Percentiles rank a stretch among this genome's conserved stretches.
Conservation (phyloP, 768 basidiomycete species). For the Trametes sanguinea region DNA sequence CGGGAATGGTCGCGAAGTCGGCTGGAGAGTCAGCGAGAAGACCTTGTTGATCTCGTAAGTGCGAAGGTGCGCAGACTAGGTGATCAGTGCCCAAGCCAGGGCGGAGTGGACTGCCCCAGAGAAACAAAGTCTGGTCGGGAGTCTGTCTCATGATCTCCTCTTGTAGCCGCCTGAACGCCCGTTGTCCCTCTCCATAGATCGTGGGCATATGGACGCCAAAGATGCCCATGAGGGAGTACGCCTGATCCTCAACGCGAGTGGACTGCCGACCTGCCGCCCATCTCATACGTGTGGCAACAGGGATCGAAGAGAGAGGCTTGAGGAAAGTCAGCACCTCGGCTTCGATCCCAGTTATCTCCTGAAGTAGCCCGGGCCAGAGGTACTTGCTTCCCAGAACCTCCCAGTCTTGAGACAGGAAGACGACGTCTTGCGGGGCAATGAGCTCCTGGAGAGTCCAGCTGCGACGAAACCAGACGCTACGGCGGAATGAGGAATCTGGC, state of each 20-base stretch:
- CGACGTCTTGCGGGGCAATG: constrained; percentile 1
- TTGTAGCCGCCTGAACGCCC: constrained; percentile 3
- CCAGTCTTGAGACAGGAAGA: constrained; percentile 6
- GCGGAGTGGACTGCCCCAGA: neutral
- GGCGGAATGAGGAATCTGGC: constrained; percentile 1
- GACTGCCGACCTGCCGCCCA: neutral
- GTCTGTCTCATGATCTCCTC: constrained; percentile 4
- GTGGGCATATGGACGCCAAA: neutral
- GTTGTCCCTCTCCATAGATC: neutral
- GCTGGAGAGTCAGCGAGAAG: neutral
- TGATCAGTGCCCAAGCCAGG: neutral
- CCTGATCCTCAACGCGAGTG: constrained; percentile 3
- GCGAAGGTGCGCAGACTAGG: neutral
- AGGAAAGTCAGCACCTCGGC: constrained; percentile 6
- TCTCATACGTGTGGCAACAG: constrained; percentile 7
- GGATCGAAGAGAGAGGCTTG: neutral
- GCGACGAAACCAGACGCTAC: constrained; percentile 6
- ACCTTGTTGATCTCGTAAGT: neutral
- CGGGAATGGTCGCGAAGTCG: neutral
- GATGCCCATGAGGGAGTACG: constrained; percentile 5
- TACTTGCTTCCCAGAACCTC: neutral
- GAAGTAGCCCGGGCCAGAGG: neutral
- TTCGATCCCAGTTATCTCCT: constrained; percentile 7
- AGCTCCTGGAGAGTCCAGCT: constrained; percentile 12
- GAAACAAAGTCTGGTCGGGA: neutral